Conservation (phyloP, 805 yeast genomes). For the Metschnikowia gelsemii region DNA sequence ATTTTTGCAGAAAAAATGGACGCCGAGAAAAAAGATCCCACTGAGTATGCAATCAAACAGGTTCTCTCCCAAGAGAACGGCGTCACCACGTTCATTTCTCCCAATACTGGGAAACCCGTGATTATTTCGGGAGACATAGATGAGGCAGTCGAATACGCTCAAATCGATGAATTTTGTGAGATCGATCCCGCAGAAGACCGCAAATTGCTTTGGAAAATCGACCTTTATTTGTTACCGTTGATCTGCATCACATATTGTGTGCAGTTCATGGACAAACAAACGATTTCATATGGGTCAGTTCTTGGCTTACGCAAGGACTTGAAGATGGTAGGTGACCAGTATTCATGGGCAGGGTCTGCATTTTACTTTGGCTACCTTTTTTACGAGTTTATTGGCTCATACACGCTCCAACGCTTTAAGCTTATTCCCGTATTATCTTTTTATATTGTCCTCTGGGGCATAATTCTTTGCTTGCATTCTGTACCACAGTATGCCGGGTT, state of each 20-base stretch:
- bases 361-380: conserved; percentile 20
- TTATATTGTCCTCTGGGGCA: conserved; percentile 16
- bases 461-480: conserved; percentile 12
- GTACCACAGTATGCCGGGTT: conserved; percentile 14
- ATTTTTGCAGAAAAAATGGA: too few relatives aligned
- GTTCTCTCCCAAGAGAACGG: conserved; percentile 10
- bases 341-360: conserved; percentile 26
- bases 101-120: conserved; percentile 21
- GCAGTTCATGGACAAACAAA: conserved; percentile 61
- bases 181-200: conserved; percentile 33
- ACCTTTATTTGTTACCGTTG: conserved; percentile 49
- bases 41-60: conserved; percentile 5
- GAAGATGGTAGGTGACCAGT: conserved; percentile 28
- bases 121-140: conserved; percentile 40
- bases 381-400: conserved; percentile 12
- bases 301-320: conserved; percentile 49
- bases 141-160: conserved; percentile 43
- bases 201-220: conserved; percentile 30
- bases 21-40: conserved; percentile 5
- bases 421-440: conserved; percentile 5
- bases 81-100: conserved; percentile 19
- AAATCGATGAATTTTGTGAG: conserved; percentile 28
- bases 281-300: conserved; percentile 52
- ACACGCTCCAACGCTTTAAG: conserved; percentile 12
- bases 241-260: conserved; percentile 49